Evolutionary conservation across 257 asterid genomes (phyloP).

Genomic region (Echium plantagineum): DNA sequence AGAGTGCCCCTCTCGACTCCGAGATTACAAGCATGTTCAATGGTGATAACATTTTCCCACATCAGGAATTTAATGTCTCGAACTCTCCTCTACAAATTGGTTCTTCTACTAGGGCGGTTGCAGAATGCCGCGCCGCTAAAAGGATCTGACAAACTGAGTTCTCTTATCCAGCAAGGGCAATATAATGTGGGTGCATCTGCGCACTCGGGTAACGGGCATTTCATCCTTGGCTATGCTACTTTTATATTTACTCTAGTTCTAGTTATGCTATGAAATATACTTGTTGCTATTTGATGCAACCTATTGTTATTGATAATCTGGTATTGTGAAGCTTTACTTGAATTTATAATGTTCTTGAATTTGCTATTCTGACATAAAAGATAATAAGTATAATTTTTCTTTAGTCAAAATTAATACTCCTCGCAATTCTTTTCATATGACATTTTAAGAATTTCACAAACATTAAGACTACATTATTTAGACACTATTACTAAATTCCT

Average conservation of each 20-base stretch:
- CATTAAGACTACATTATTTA: no score
- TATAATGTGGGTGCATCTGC: constrained; percentile 11
- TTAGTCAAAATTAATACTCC: no score
- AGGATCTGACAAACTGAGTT: constrained; percentile 21
- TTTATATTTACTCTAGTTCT: no score
- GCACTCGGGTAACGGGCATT: constrained; percentile 46
- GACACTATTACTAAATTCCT: no score
- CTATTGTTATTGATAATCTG: not conserved
- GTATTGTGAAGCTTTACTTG: not conserved
- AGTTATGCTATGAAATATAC: not conserved
- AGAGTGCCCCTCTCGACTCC: constrained; percentile 30
- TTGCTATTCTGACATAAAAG: not conserved
- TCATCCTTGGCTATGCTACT: constrained; percentile 83
- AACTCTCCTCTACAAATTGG: constrained; percentile 15
- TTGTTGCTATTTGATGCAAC: not conserved
- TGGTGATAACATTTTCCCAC: constrained; percentile 32
- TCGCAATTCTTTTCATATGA: no score
- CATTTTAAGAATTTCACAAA: no score
- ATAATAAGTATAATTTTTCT: no score
- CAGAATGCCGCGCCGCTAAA: constrained; percentile 13
- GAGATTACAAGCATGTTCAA: constrained; percentile 50
- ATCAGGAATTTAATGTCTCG: constrained; percentile 20
- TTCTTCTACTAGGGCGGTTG: constrained; percentile 1
- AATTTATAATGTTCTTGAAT: not conserved
- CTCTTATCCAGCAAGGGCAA: constrained; percentile 27